Percentiles rank a stretch among this genome's conserved stretches.
These are phyloP conservation scores for Alternaria infectoria DNA, from an alignment of 2,329 filamentous ascomycete species.

Conservation along the genomic window DNA sequence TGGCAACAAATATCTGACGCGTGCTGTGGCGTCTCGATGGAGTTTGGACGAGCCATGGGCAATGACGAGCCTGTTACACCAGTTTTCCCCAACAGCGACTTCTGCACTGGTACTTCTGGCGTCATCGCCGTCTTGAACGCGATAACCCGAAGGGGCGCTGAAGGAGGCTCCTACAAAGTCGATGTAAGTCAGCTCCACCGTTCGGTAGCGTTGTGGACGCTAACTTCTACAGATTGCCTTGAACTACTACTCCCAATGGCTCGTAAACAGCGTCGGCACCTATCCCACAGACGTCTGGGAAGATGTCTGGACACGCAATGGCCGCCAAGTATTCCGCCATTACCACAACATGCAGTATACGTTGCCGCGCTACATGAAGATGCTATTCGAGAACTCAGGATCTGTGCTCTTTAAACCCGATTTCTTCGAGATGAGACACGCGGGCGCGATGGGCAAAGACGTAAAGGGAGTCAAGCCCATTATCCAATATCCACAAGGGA, in stretches of 20 bases:
- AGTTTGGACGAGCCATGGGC: conserved; percentile 57
- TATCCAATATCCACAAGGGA: conserved; percentile 43
- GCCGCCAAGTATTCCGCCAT: conserved; percentile 57
- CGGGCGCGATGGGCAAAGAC: conserved; percentile 47
- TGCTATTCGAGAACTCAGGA: conserved; percentile 49
- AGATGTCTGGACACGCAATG: conserved; percentile 55
- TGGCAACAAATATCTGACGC: conserved; percentile 63
- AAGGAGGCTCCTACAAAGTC: conserved; percentile 51
- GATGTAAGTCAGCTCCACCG: conserved; percentile 46
- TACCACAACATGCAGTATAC: conserved; percentile 57
- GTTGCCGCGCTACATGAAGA: conserved; percentile 50
- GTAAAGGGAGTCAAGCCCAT: conserved; percentile 55
- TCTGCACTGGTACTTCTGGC: conserved; percentile 54
- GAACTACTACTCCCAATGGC: conserved; percentile 49
- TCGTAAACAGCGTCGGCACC: conserved; percentile 39
- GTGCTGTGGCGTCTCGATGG: conserved; percentile 53
- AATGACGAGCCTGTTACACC: conserved; percentile 54
- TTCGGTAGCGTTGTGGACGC: background rate
- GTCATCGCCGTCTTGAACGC: conserved; percentile 52
- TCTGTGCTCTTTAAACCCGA: conserved; percentile 53
- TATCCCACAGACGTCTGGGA: conserved; percentile 56
- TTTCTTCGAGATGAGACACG: conserved; percentile 57
- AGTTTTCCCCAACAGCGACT: conserved; percentile 54
- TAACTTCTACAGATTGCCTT: conserved; percentile 32
- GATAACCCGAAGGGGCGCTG: conserved; percentile 47